Base-by-base conservation (phyloP, 1,284 basidiomycete species). In the Ceratobasidium sp. region DNA sequence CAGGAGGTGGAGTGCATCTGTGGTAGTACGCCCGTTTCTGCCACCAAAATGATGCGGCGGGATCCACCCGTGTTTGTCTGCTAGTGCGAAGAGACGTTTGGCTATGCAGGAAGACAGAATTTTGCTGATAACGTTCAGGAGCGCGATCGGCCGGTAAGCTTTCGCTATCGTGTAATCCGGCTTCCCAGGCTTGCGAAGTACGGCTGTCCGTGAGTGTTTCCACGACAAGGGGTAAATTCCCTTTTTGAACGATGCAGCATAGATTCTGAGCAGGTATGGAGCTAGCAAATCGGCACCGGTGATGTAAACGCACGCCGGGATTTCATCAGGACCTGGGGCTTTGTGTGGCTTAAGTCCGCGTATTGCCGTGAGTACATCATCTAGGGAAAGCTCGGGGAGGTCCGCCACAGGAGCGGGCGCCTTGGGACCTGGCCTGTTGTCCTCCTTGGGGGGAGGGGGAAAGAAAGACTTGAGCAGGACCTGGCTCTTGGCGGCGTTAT, bases 251-350 rank as follows among this genome's bases (percentile, higher is more conserved):
- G 78, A 57, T 0, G 71, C 78, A 0, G n/a, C 1, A 38, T 62
- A 64, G 80, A 71, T 0, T 80, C 38, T 0, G 84, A 79, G 0
- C 42, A 33, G 50, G 85, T 81, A 0, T 81, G 81, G 81, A 0
- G 82, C 64, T 0, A 88, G 80, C 0, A 82, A 17, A 17, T 84
- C 81, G 0, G 64, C 56, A 44, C 80, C 82, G 2, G 84, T 40
- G 12, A 73, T 83, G 68, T 84, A 81, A 0, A 87, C 84, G 10
- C 82, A 79, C 69, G 87, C 88, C 0, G 85, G 83, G 6, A 85
- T 82, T 0, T 82, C 82, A 56, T 85, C 85, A 0, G 84, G 83
- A 0, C 85, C 84, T 0, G 84, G 82, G 0, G 84, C 87, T 65
- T 88, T 88, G 77, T 62, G 67, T 4, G 80, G 79, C 42, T 70